Base-by-base conservation (phyloP, 75 land plant species). In the Cupressus sempervirens region DNA sequence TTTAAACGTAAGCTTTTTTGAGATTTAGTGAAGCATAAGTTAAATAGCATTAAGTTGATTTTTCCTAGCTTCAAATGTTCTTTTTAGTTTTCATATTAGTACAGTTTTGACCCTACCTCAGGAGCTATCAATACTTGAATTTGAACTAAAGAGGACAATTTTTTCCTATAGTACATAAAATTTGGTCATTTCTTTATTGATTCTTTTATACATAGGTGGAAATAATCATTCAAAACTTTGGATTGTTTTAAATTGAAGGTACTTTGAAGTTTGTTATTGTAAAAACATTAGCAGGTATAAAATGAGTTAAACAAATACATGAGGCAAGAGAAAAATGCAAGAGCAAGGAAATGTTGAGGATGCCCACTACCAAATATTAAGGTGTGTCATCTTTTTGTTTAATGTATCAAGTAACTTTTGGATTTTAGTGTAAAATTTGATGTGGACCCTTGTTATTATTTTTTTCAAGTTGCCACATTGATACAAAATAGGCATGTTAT, bases 271-370 rank as follows among this genome's bases (percentile, higher is more conserved):
- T 23, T 26, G 29, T 5, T 4, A 40, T 3, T 0, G 50, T 45
- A 79, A 13, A 43, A 45, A 79, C 50, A 26, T 41, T 79, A 20
- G 13, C 40, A 79, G 50, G 50, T 23, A 40, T 43, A 79, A 79
- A 79, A 79, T 79, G 81, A 79, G 81, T 79, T 41, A 50, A 50
- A 43, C 81, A 45, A 79, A 79, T 79, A 79, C 81, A 45, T n/a
- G 81, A 41, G 81, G 81, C 30, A 79, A 79, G 40, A 79, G 81
- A 29, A 79, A 43, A 45, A 40, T n/a, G 46, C 81, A 79, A 45
- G 50, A 50, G 32, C 50, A 41, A n/a, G 46, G n/a, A 26, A 79
- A 43, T 79, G 12, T 41, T 79, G 48, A 79, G 29, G 81, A 79
- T 79, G 11, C 48, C 50, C n/a, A n/a, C n/a, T n/a, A n/a, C n/a